These are phyloP conservation scores for Yamagishiella unicocca DNA, from an alignment of 139 green algal genomes.

Conservation along the genomic window DNA sequence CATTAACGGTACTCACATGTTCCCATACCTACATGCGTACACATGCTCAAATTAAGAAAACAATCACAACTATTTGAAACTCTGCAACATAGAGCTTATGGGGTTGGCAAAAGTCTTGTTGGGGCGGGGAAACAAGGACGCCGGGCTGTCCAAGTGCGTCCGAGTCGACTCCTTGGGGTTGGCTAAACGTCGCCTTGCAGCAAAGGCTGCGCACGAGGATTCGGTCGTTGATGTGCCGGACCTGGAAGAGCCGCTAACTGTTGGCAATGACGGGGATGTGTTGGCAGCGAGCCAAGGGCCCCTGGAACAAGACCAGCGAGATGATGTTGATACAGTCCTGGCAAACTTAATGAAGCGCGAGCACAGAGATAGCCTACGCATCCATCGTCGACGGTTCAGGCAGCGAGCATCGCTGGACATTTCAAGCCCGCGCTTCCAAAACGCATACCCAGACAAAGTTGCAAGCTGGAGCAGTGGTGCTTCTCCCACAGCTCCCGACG, in stretches of 20 bases:
- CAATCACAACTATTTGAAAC: neutral
- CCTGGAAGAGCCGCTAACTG: neutral
- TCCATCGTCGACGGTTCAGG: constrained; percentile 6
- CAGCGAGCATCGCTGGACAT: constrained; percentile 14
- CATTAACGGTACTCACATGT: neutral
- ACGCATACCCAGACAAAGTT: neutral
- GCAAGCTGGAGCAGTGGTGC: neutral
- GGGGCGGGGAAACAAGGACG: neutral
- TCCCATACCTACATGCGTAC: neutral
- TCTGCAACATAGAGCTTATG: neutral
- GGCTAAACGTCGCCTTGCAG: neutral
- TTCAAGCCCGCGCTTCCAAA: neutral
- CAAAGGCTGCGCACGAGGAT: constrained; percentile 9
- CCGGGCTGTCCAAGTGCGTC: neutral
- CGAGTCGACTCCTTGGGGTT: constrained; percentile 8
- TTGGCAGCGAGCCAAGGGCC: neutral
- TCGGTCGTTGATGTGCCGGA: neutral
- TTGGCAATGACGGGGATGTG: neutral
- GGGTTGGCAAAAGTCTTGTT: constrained; percentile 12
- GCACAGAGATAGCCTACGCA: constrained; percentile 22
- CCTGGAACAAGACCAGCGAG: neutral
- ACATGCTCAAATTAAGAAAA: neutral
- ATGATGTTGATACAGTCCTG: neutral
- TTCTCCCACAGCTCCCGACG: neutral
- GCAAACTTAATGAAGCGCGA: neutral